Evolutionary conservation across 73 alveolate species (phyloP), one percentile per base, ranked within the genome.

Genomic region (Tetrahymena borealis): DNA sequence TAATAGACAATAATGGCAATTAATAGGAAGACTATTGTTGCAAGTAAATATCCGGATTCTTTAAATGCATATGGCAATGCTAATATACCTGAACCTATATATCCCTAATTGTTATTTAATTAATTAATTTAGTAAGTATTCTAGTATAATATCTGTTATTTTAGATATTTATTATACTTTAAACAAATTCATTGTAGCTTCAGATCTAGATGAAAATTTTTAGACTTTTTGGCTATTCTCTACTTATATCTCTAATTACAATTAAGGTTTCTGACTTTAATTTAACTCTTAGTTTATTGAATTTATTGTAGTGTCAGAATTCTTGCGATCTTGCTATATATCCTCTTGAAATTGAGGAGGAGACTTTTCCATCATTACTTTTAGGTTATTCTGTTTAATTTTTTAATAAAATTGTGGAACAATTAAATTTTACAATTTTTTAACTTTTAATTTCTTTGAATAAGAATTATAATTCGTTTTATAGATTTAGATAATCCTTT

Each of bases 1-100:
- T 33, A 11, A 37, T 32, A 36, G 4, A 92, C 90, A 33, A 92
- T 10, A 11, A 43, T 16, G n/a, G 78, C 95, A 31, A 42, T 79
- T 90, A 92, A 78, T 31, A 39, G 31, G 33, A 92, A 92, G 11
- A 92, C 32, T 0, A 92, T 33, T 4, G 79, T 79, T 2, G 93
- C 39, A 32, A 92, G 39, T 9, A 92, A 90, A 91, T 92, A 85
- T 15, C 95, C 93, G 13, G 93, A 85, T 16, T 77, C 38, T 31
- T 92, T 32, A 92, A 85, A 92, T 16, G 91, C 91, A 39, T 43
- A 92, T n/a, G 95, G 93, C 32, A 92, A 36, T 13, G 95, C 95
- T 42, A 92, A 79, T 7, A 92, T 92, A 78, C 93, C 95, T 36
- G 95, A 85, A 20, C 93, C 93, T 32, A 92, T 42, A 92, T 92